Conservation (phyloP, 768 basidiomycete species). For the Termitomyces titanicus region DNA sequence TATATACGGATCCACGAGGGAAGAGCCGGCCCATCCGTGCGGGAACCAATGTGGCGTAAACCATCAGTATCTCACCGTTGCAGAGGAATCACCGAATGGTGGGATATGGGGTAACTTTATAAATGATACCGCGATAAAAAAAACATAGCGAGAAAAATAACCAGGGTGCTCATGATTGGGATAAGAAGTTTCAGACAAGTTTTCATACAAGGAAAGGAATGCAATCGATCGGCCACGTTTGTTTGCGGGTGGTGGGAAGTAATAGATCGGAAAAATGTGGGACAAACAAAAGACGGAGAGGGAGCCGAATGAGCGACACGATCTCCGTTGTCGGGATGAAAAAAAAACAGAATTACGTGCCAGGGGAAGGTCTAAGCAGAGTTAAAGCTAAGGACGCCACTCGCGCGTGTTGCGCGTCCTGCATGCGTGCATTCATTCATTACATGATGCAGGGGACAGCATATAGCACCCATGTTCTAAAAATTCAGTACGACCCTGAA, state of each 20-base stretch:
- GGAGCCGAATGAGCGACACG: background rate
- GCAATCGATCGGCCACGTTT: background rate
- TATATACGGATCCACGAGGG: slow-evolving; percentile 18
- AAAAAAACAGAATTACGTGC: background rate
- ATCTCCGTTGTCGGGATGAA: background rate
- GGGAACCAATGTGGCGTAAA: slow-evolving; percentile 28
- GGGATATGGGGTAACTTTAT: slow-evolving; percentile 24
- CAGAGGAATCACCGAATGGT: slow-evolving; percentile 37
- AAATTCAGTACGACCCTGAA: background rate
- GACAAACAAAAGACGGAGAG: background rate
- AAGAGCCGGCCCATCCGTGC: slow-evolving; percentile 13
- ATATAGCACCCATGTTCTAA: background rate
- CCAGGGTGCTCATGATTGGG: slow-evolving; percentile 10
- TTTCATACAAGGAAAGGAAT: background rate
- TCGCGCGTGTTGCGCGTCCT: background rate
- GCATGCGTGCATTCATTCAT: background rate
- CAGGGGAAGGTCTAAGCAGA: background rate
- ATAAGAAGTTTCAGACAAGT: background rate
- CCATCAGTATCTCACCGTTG: slow-evolving; percentile 25
- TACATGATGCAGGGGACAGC: background rate
- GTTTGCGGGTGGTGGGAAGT: background rate
- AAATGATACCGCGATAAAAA: slow-evolving; percentile 23
- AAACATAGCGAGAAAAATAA: background rate
- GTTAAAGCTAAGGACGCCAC: background rate
- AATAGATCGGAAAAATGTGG: slow-evolving; percentile 7